Percentiles rank a stretch among this genome's conserved stretches.
phyloP scores from a whole-genome alignment of 2,329 filamentous ascomycete genomes.

The Colletotrichum tamarilloi region DNA sequence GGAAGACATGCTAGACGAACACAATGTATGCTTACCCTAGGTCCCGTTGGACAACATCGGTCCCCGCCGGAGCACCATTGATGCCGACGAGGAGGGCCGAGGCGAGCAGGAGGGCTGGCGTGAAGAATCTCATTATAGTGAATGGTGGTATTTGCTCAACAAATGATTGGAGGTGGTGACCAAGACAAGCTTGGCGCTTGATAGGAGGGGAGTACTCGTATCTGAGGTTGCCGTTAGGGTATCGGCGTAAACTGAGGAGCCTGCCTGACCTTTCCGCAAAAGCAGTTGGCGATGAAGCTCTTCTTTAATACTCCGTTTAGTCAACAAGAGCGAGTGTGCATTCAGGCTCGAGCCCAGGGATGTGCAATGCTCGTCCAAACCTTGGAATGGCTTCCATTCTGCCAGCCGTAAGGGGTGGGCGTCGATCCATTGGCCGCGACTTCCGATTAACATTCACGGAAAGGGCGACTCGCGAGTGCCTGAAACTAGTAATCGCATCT shows the following conservation, averaged over 20 bases:
- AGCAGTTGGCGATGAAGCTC: background rate
- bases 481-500: constrained; percentile 24
- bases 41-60: background rate
- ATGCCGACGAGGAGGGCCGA: constrained; percentile 32
- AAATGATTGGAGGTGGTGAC: background rate
- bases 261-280: background rate
- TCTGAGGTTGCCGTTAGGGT: constrained; percentile 19
- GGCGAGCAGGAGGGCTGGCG: constrained; percentile 21
- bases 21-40: background rate
- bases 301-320: constrained; percentile 24
- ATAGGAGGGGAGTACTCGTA: background rate
- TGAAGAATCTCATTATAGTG: constrained; percentile 24
- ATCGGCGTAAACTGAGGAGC: constrained; percentile 24
- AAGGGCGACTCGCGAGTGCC: constrained; percentile 20
- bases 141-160: background rate
- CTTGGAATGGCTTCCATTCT: constrained; percentile 11
- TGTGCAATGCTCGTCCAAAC: constrained; percentile 16
- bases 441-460: constrained; percentile 26
- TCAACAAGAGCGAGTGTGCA: background rate
- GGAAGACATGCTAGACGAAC: no score
- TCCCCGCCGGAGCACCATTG: constrained; percentile 28
- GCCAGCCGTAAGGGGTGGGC: background rate
- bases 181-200: constrained; percentile 18
- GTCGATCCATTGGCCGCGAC: constrained; percentile 2
- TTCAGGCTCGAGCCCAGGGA: constrained; percentile 5